Conservation (phyloP, 345 rosid genomes). For the Syzygium jambos region DNA sequence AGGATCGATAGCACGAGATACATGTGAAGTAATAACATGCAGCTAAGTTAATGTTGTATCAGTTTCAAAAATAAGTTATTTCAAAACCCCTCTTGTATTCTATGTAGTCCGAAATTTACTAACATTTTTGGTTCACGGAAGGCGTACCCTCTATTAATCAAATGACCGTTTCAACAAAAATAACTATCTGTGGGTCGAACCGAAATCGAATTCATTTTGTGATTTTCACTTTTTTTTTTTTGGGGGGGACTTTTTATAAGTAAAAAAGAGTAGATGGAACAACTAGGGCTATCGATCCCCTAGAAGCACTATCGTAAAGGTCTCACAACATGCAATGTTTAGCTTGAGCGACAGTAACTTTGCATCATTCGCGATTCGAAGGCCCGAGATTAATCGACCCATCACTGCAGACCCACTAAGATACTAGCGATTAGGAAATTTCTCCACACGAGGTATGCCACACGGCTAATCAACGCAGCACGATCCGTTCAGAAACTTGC, state of each 20-base stretch:
- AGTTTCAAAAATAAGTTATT: background rate
- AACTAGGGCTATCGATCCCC: background rate
- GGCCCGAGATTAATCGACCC: background rate
- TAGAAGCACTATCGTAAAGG: background rate
- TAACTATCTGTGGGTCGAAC: background rate
- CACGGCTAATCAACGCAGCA: background rate
- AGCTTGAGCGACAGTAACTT: background rate
- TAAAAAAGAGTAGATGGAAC: background rate
- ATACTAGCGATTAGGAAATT: accelerated
- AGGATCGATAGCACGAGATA: background rate
- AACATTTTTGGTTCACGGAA: background rate
- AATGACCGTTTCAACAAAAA: background rate
- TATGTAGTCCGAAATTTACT: background rate
- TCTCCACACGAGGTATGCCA: background rate
- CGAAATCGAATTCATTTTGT: accelerated
- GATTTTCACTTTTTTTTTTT: background rate
- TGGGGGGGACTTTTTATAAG: background rate
- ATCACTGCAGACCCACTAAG: background rate
- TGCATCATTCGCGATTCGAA: background rate
- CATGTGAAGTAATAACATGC: background rate
- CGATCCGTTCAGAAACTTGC: too few relatives aligned
- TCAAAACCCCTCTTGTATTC: background rate
- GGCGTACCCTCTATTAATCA: background rate
- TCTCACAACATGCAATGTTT: accelerated
- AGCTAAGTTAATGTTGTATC: background rate